Conservation (phyloP, 495 filamentous ascomycete species). For the Aspergillus affinis region DNA sequence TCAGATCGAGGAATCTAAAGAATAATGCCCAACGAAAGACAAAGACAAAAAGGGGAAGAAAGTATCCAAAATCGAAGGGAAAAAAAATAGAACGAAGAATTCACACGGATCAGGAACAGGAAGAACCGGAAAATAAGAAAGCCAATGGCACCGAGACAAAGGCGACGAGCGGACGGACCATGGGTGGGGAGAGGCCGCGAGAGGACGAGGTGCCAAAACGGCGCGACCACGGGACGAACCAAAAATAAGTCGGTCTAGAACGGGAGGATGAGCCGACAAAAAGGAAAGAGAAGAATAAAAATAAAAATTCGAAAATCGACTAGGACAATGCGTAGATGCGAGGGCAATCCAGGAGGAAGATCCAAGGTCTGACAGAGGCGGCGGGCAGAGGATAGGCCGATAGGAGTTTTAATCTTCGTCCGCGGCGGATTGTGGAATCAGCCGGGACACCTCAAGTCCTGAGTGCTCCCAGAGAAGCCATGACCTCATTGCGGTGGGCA, state of each 20-base stretch:
- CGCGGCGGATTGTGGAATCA: neutral
- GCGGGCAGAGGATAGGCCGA: neutral
- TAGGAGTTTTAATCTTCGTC: neutral
- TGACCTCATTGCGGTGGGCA: neutral
- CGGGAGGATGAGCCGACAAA: neutral
- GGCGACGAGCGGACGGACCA: slow-evolving; percentile 7
- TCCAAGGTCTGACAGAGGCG: neutral
- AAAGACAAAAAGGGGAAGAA: neutral
- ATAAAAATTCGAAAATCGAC: too few relatives aligned
- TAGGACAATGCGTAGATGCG: too few relatives aligned
- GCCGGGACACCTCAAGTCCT: too few relatives aligned
- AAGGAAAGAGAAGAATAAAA: neutral
- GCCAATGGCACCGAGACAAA: slow-evolving; percentile 3
- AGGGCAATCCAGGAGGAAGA: too few relatives aligned
- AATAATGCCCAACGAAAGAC: neutral
- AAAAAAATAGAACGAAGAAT: slow-evolving; percentile 1
- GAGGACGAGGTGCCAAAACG: slow-evolving; percentile 1
- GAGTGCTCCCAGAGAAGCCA: neutral
- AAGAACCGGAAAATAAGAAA: slow-evolving; percentile 4
- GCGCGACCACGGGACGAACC: slow-evolving; percentile 10
- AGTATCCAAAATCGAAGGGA: neutral
- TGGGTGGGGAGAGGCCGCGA: slow-evolving; percentile 9
- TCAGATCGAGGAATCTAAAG: neutral
- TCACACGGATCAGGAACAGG: slow-evolving; percentile 1
- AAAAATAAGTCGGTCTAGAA: slow-evolving; percentile 21